Evolutionary conservation across 106 monocot species (phyloP).

Genomic region (Dioscorea alata): DNA sequence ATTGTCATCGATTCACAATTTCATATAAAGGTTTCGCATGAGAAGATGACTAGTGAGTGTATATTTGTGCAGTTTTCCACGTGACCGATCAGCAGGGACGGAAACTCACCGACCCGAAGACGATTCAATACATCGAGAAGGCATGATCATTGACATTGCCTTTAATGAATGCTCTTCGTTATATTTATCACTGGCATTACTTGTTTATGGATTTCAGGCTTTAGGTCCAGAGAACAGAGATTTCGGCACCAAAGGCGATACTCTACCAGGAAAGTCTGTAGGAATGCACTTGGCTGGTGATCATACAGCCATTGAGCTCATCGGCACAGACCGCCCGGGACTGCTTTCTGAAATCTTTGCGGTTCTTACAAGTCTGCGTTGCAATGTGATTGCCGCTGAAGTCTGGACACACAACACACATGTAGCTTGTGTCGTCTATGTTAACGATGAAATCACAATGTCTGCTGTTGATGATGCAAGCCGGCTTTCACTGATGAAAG

Average conservation of each 20-base stretch:
- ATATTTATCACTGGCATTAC: too few relatives aligned
- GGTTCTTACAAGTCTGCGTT: conserved; percentile 50
- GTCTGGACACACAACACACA: conserved; percentile 86
- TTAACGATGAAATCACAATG: conserved; percentile 57
- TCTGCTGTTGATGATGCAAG: conserved; percentile 45
- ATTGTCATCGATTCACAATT: neutral
- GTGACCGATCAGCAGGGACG: conserved; percentile 76
- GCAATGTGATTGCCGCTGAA: conserved; percentile 84
- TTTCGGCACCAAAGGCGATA: conserved; percentile 27
- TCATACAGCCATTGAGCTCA: conserved; percentile 78
- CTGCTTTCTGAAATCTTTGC: conserved; percentile 90
- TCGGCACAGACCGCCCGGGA: conserved; percentile 80
- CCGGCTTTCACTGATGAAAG: conserved; percentile 51
- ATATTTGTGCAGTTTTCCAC: conserved; percentile 69
- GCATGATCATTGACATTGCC: conserved; percentile 9
- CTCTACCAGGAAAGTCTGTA: conserved; percentile 43
- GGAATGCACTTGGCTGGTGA: conserved; percentile 70
- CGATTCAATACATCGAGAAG: conserved; percentile 71
- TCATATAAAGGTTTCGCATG: neutral
- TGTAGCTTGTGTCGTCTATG: conserved; percentile 75
- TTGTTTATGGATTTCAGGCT: conserved; percentile 37
- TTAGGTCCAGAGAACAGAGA: conserved; percentile 75
- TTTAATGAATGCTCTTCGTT: too few relatives aligned
- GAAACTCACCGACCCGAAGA: conserved; percentile 58
- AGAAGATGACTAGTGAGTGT: neutral